These are phyloP conservation scores for Coniella vitis DNA, from an alignment of 2,329 filamentous ascomycete species.

Conservation along the genomic window DNA sequence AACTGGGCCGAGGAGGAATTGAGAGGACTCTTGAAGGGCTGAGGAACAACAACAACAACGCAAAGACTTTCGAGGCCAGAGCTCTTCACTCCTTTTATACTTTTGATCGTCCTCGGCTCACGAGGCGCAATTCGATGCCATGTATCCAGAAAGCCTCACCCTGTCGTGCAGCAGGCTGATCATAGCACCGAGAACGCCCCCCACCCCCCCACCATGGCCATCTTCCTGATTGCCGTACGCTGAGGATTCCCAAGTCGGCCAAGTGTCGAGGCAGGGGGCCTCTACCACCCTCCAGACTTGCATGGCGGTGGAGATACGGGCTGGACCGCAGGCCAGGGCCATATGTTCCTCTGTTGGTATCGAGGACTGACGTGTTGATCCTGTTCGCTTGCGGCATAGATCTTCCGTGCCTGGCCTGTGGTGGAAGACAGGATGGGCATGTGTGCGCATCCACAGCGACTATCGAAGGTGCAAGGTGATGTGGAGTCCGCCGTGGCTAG, in stretches of 20 bases:
- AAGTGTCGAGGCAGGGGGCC: too few relatives aligned
- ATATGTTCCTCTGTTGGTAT: neutral
- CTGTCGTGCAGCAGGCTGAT: too few relatives aligned
- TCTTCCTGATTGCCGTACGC: too few relatives aligned
- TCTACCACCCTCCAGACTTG: neutral
- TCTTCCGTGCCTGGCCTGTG: neutral
- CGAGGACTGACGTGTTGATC: slow-evolving; percentile 1
- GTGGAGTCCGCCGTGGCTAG: neutral
- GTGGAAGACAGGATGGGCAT: neutral
- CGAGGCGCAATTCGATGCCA: too few relatives aligned
- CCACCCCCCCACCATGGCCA: too few relatives aligned
- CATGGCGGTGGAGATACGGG: neutral
- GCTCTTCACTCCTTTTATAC: too few relatives aligned
- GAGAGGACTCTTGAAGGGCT: neutral
- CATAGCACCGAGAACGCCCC: too few relatives aligned
- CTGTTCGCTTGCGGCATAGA: neutral
- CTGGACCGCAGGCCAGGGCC: slow-evolving; percentile 1
- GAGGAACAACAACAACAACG: neutral
- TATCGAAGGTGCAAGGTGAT: neutral
- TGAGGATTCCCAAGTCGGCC: neutral
- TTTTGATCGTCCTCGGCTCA: too few relatives aligned
- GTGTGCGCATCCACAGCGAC: neutral
- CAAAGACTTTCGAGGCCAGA: too few relatives aligned
- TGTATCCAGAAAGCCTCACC: too few relatives aligned
- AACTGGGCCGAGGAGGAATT: neutral